Evolutionary conservation across 192 early-diverging fungal genomes (phyloP), one percentile per base, ranked within the genome.

Genomic region (Dispira simplex): DNA sequence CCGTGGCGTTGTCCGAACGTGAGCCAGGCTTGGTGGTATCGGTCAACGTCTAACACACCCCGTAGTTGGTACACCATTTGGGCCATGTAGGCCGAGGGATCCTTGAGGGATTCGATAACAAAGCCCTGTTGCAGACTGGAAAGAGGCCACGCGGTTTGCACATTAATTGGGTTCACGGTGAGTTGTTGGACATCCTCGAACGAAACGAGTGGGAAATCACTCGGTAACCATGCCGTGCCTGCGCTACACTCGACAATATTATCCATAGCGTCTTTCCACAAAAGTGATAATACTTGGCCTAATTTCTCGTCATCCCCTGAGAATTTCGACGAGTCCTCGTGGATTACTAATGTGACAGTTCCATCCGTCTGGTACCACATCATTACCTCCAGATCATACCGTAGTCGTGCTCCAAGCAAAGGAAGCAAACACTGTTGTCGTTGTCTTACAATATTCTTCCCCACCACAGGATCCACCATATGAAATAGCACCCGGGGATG

Each of bases 71-170:
- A 62, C 20, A 39, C 9, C 44, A 32, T 3, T 20, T 62, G 59
- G 44, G 45, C 43, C 59, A 62, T 62, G n/a, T 62, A 62, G 2
- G 59, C 59, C 11, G 43, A 45, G 14, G 59, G 59, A 45, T 62
- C 59, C 44, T 44, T 32, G 14, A 62, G 59, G 43, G 59, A 46
- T n/a, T 45, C 46, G 44, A 62, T 45, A 0, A 62, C 26, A 45
- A 62, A 62, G 8, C 59, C 59, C 12, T 46, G 59, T n/a, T 62
- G 59, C n/a, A 62, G 59, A 25, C 59, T 45, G 1, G 43, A 39
- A n/a, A 62, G 26, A 0, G 59, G 59, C 44, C 44, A 21, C 2
- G 45, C 21, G 9, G 16, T 3, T 51, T 23, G 48, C 18, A 51
- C 21, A 23, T 8, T 1, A 23, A 9, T 51, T 23, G 21, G 48